Conservation (phyloP, 441 rosid genomes). For the Corymbia calophylla region DNA sequence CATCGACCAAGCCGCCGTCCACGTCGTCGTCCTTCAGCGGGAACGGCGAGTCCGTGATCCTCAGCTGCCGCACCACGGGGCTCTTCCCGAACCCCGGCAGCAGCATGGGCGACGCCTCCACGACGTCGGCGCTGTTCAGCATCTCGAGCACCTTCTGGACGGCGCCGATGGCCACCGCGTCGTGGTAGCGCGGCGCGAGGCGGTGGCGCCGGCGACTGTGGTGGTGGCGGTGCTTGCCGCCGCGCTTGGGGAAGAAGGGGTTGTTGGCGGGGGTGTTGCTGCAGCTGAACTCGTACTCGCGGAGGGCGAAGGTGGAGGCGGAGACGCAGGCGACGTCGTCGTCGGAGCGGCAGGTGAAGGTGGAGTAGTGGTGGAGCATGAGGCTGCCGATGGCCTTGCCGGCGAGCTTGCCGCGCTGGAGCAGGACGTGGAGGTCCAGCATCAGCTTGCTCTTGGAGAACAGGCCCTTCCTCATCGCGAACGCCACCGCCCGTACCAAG, state of each 20-base stretch:
- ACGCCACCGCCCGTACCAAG: conserved; percentile 32
- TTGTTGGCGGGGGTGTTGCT: conserved; percentile 49
- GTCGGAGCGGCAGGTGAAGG: conserved; percentile 39
- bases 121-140: conserved; percentile 9
- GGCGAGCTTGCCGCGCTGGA: conserved; percentile 51
- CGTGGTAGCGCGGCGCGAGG: background rate
- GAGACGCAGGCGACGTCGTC: conserved; percentile 18
- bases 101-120: conserved; percentile 28
- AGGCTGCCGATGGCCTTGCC: conserved; percentile 49
- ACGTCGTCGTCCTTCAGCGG: conserved; percentile 22
- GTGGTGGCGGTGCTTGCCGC: conserved; percentile 2
- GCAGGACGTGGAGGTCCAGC: conserved; percentile 36
- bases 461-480: conserved; percentile 43
- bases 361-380: conserved; percentile 34
- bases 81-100: conserved; percentile 27
- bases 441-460: conserved; percentile 42
- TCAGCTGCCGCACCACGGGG: conserved; percentile 16
- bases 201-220: background rate
- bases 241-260: conserved; percentile 21
- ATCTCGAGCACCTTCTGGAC: conserved; percentile 8
- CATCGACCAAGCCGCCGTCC: conserved; percentile 47
- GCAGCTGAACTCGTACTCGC: conserved; percentile 85
- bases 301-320: conserved; percentile 40
- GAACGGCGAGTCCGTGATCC: conserved; percentile 49
- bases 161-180: background rate